Evolutionary conservation across 441 rosid genomes (phyloP), one percentile per base, ranked within the genome.

Genomic region (Pelargonium cotyledonis): DNA sequence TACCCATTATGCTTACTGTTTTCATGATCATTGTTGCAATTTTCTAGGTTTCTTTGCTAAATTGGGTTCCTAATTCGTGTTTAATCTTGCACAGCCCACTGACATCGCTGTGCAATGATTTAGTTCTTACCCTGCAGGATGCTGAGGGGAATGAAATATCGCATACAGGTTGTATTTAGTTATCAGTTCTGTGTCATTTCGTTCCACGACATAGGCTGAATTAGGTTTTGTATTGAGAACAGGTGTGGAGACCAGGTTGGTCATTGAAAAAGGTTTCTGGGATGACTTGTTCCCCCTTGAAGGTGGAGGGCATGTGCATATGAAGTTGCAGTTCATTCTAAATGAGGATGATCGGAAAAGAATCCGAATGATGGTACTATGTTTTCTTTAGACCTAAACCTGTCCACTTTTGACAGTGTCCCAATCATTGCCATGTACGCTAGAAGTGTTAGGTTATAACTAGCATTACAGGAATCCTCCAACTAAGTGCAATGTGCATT

Each of bases 321-420:
- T 91, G 91, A 89, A 83, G 81, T 70, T 94, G 86, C 91, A 80
- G 77, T 91, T 94, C 79, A 61, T 86, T 77, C 97, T 91, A 63
- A 91, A 80, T 18, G 96, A 94, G 69, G 91, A 89, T 69, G 99
- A 91, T 70, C 85, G 90, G 64, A 79, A 78, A 16, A 86, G 85
- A 47, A 86, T 94, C 21, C 88, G 88, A 43, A 68, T 65, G 66
- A 77, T 88, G 95, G 96, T 89, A 85, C 23, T 65, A 10, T 65
- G 63, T 29, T 38, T 18, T 43, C 40, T 7, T 8, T 61, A 11
- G 23, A 49, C 38, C 14, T 65, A 51, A n/a, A 51, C 21, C 16
- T 51, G 15, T 12, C 58, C 8, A n/a, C 16, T 51, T 51, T 5
- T 19, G 12, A 11, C 18, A 5, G 7, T 51, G 57, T 51, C 57